Evolutionary conservation across 805 yeast species (phyloP).

Genomic region (Saccharomycopsis fermentans): DNA sequence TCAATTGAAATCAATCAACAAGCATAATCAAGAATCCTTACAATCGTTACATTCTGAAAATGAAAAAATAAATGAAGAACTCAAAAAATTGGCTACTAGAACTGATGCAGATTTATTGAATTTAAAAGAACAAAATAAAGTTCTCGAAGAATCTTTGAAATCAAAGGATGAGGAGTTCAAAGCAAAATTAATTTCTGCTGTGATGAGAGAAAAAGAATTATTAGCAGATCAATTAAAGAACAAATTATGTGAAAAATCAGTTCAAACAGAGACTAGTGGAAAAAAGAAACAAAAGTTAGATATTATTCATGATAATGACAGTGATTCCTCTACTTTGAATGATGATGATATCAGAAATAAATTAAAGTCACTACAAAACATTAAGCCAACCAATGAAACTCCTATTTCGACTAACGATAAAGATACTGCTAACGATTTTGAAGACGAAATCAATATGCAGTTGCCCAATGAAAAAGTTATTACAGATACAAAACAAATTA

Average conservation of each 20-base stretch:
- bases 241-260: constrained; percentile 2
- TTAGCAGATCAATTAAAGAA: not conserved
- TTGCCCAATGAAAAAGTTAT: not conserved
- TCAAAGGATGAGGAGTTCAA: constrained; percentile 8
- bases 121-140: constrained; percentile 8
- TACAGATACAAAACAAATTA: constrained; percentile 1
- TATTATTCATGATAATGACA: constrained; percentile 14
- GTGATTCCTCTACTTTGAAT: constrained; percentile 17
- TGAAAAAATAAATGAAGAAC: constrained; percentile 1
- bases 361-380: not conserved
- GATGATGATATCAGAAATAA: constrained; percentile 13
- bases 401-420: not conserved
- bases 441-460: not conserved
- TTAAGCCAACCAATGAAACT: not conserved
- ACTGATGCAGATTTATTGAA: not conserved
- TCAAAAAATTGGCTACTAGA: not conserved
- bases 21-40: constrained; percentile 21
- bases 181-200: not conserved
- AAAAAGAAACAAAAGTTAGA: not conserved
- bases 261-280: constrained; percentile 13
- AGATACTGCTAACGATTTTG: not conserved
- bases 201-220: constrained; percentile 3
- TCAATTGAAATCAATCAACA: not conserved
- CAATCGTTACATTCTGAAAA: constrained; percentile 20
- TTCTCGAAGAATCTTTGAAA: constrained; percentile 2